A percentile compares a stretch with the other conserved stretches of the same genome.
phyloP scores from a whole-genome alignment of 228 moss, liverwort and hornwort genomes.

The Sphagnum fallax region DNA sequence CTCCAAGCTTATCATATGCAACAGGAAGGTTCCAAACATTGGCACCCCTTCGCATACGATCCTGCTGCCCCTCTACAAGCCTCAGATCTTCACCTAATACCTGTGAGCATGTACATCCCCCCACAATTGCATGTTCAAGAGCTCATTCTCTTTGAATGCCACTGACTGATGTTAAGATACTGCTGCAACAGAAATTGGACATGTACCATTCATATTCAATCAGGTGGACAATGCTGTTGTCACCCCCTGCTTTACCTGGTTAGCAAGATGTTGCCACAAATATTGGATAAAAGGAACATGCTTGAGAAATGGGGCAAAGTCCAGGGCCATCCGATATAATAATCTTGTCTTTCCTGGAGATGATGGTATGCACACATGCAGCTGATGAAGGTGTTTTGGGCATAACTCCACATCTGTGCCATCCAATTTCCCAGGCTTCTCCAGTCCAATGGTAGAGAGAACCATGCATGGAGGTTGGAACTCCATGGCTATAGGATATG shows the following conservation, averaged over 20 bases:
- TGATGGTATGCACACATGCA: slow-evolving; percentile 97
- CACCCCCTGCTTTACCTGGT: slow-evolving; percentile 34
- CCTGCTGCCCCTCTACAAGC: slow-evolving; percentile 94
- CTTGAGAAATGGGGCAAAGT: slow-evolving; percentile 80
- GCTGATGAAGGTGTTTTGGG: slow-evolving; percentile 82
- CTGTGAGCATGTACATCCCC: slow-evolving; percentile 12
- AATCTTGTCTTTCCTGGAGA: slow-evolving; percentile 79
- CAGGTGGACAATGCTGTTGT: too few relatives aligned
- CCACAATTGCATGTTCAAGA: neutral
- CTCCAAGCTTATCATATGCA: slow-evolving; percentile 88
- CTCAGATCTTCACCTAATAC: slow-evolving; percentile 89
- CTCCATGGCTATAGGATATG: slow-evolving; percentile 97
- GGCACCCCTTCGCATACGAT: slow-evolving; percentile 83
- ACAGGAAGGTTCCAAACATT: slow-evolving; percentile 96
- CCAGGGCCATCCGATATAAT: slow-evolving; percentile 92
- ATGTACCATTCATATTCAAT: too few relatives aligned
- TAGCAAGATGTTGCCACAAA: slow-evolving; percentile 76
- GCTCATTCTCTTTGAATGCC: neutral
- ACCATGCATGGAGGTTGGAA: slow-evolving; percentile 99
- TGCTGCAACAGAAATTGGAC: too few relatives aligned
- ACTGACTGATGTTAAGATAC: too few relatives aligned
- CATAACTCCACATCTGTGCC: slow-evolving; percentile 60
- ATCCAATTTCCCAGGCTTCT: slow-evolving; percentile 80
- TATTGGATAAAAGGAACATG: slow-evolving; percentile 69
- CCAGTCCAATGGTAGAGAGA: slow-evolving; percentile 90